Conservation (phyloP, 1,139 yeast genomes). For the Lodderomyces metapsilosis region DNA sequence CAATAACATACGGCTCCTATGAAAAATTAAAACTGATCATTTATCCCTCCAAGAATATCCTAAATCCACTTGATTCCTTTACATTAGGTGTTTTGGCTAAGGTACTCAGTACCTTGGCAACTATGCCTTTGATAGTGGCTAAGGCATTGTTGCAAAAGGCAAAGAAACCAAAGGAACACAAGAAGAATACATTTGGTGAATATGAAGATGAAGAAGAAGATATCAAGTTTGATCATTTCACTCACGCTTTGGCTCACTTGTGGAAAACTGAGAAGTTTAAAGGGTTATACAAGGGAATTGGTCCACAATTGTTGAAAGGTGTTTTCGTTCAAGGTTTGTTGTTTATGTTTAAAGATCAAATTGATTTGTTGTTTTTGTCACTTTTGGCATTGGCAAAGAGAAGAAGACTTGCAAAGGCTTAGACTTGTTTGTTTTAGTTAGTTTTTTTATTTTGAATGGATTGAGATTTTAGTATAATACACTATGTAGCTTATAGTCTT, state of each 20-base stretch:
- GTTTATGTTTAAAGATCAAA: slow-evolving; percentile 78
- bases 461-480: too few relatives aligned
- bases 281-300: slow-evolving; percentile 72
- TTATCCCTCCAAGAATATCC: slow-evolving; percentile 44
- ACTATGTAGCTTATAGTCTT: too few relatives aligned
- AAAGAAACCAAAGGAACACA: neutral
- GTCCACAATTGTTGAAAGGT: slow-evolving; percentile 81
- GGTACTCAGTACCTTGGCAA: slow-evolving; percentile 73
- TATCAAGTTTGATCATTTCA: slow-evolving; percentile 38
- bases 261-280: slow-evolving; percentile 41
- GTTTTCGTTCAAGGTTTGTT: slow-evolving; percentile 82
- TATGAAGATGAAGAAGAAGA: slow-evolving; percentile 30
- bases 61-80: slow-evolving; percentile 50
- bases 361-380: slow-evolving; percentile 44
- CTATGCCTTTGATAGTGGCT: slow-evolving; percentile 66
- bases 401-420: slow-evolving; percentile 5
- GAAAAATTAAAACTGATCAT: slow-evolving; percentile 63
- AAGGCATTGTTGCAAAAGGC: neutral
- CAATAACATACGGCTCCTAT: slow-evolving; percentile 83
- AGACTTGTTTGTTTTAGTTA: neutral
- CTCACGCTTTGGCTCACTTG: slow-evolving; percentile 44
- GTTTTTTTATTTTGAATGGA: neutral
- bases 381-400: slow-evolving; percentile 35
- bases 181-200: slow-evolving; percentile 1
- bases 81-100: slow-evolving; percentile 81